Percentiles rank a stretch among this genome's conserved stretches.
These are phyloP conservation scores for Theobroma grandiflorum DNA, from an alignment of 441 rosid species.

Conservation along the genomic window DNA sequence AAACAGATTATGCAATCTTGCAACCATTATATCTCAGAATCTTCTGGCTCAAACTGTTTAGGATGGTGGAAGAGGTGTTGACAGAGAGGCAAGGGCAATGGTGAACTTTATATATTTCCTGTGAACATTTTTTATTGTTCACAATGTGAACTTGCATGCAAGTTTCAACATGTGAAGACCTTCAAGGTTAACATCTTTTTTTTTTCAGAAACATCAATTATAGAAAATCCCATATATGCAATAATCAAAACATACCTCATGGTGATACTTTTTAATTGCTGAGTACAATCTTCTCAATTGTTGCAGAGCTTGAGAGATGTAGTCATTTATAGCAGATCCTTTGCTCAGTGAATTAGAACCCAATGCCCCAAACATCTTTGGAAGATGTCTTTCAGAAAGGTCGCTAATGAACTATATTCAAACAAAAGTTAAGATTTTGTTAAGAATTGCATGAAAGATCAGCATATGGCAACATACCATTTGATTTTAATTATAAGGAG, in stretches of 20 bases:
- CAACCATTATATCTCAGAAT: background rate
- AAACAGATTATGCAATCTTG: background rate
- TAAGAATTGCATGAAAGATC: conserved; percentile 7
- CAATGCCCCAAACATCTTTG: conserved; percentile 35
- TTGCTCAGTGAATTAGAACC: conserved; percentile 35
- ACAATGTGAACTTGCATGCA: background rate
- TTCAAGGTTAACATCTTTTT: background rate
- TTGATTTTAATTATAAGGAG: background rate
- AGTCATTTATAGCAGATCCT: conserved; percentile 37
- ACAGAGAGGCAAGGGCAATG: background rate
- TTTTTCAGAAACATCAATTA: background rate
- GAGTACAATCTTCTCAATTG: conserved; percentile 51
- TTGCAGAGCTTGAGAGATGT: conserved; percentile 41
- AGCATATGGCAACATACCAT: background rate
- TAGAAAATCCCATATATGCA: background rate
- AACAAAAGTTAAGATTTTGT: conserved; percentile 25
- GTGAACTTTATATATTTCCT: background rate
- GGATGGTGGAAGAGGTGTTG: background rate
- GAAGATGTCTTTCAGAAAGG: conserved; percentile 46
- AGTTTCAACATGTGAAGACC: background rate
- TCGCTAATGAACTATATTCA: conserved; percentile 48
- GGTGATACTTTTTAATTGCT: conserved; percentile 64
- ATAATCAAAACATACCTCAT: conserved; percentile 63
- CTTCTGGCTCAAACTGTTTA: background rate
- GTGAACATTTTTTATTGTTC: background rate